These are phyloP conservation scores for Petunia hybrid DNA, from an alignment of 305 asterid species.

Conservation along the genomic window DNA sequence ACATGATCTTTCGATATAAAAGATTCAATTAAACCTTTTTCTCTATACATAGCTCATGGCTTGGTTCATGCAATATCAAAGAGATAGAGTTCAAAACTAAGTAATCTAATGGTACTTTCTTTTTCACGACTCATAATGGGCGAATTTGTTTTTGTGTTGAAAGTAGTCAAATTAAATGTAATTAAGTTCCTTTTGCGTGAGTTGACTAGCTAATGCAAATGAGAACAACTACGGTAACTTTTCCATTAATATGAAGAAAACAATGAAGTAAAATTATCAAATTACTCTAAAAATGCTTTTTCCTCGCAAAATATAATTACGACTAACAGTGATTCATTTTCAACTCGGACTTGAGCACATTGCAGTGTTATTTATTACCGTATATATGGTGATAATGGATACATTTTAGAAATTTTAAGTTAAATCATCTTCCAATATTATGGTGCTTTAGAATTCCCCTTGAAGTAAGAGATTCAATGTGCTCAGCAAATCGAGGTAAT, in stretches of 20 bases:
- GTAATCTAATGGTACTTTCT: neutral
- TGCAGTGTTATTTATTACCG: neutral
- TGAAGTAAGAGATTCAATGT: too few relatives aligned
- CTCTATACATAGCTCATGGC: too few relatives aligned
- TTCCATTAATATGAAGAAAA: neutral
- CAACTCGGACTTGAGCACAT: neutral
- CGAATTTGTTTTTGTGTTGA: neutral
- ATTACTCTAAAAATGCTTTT: neutral
- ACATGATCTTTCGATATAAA: too few relatives aligned
- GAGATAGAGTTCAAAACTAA: neutral
- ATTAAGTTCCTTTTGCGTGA: conserved; percentile 7
- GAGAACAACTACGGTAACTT: neutral
- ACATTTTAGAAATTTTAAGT: too few relatives aligned
- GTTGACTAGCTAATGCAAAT: neutral
- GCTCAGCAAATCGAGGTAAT: too few relatives aligned
- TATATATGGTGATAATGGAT: neutral
- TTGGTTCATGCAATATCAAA: too few relatives aligned
- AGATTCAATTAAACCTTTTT: too few relatives aligned
- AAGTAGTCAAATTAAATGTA: neutral
- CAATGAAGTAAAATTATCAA: neutral
- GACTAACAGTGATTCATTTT: neutral
- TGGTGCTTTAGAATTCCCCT: too few relatives aligned
- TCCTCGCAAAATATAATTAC: neutral
- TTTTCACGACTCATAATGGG: neutral
- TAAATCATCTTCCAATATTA: too few relatives aligned